Evolutionary conservation across 306 rosid species (phyloP).

Genomic region (Vachellia collinsii): DNA sequence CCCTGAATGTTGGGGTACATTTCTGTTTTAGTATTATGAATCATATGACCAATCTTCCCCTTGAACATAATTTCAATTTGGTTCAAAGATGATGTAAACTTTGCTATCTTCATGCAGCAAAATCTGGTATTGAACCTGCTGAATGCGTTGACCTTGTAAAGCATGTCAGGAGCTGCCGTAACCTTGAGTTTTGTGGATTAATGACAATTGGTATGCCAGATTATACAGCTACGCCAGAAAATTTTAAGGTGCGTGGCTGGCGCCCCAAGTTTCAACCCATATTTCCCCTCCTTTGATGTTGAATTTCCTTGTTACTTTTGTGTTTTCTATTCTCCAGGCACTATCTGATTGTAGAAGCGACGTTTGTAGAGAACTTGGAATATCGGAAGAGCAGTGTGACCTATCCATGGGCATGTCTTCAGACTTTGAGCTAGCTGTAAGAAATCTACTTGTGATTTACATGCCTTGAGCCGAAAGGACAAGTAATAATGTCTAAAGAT

Average conservation of each 20-base stretch:
- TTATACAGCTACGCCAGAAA: constrained; percentile 87
- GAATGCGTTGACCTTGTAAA: constrained; percentile 77
- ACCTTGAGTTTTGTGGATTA: constrained; percentile 83
- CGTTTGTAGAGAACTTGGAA: constrained; percentile 76
- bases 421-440: constrained; percentile 97
- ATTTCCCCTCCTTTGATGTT: constrained; percentile 19
- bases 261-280: constrained; percentile 2
- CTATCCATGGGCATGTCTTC: constrained; percentile 97
- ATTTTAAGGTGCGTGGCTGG: constrained; percentile 65
- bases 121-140: constrained; percentile 85
- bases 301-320: constrained; percentile 23
- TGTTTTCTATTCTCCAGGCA: constrained; percentile 47
- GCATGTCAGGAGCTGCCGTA: constrained; percentile 74
- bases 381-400: constrained; percentile 76
- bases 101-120: constrained; percentile 56
- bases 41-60: constrained; percentile 13
- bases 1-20: not conserved
- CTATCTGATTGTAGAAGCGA: constrained; percentile 75
- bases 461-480: not conserved
- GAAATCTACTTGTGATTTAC: constrained; percentile 30
- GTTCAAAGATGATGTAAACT: constrained; percentile 26
- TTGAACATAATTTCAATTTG: constrained; percentile 10
- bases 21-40: constrained; percentile 9
- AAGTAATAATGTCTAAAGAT: constrained; percentile 16
- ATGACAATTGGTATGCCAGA: constrained; percentile 98